Evolutionary conservation across 2,329 filamentous ascomycete species (phyloP), one percentile per base, ranked within the genome.

Genomic region (Microthyrium microscopicum): DNA sequence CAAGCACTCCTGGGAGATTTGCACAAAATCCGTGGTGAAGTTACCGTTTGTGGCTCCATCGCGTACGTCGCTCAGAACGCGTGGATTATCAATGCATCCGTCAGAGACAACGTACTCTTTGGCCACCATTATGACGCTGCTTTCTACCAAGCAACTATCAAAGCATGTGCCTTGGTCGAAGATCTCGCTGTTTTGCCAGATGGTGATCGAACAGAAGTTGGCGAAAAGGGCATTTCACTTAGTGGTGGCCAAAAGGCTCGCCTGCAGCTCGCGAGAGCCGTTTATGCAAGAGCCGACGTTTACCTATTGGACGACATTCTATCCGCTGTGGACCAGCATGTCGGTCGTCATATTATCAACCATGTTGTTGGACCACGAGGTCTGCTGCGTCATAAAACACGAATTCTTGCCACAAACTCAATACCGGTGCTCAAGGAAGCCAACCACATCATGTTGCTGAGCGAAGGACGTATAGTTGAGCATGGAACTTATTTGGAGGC

Each of bases 331-430:
- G 36, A 38, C 17, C 33, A 35, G 19, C 33, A 35, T 18, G 84
- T 93, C 37, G 85, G 84, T 31, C 70, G 79, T 40, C 84, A 93
- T 56, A 70, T 94, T 38, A 91, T 91, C 46, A 78, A 92, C 49
- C 78, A 84, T 40, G 84, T 93, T 1, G 68, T 94, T 26, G 84
- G 84, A 11, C 64, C 75, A 4, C 73, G 72, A 38, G 84, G 84
- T 42, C 61, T 93, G 5, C 65, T 93, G 20, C 66, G 60, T 32
- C 68, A 73, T 27, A 92, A 92, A 58, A 91, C 83, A 7, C 73
- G 83, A 41, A 77, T 94, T 35, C 64, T 94, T 30, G 82, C 84
- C 9, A 93, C 84, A 13, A 93, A 93, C 49, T 76, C 84, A 1
- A 91, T 93, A 38, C 71, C 81, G 5, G 80, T 93, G 8, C 62